Conservation (phyloP, 2,329 filamentous ascomycete genomes). For the Colletotrichum limetticola region DNA sequence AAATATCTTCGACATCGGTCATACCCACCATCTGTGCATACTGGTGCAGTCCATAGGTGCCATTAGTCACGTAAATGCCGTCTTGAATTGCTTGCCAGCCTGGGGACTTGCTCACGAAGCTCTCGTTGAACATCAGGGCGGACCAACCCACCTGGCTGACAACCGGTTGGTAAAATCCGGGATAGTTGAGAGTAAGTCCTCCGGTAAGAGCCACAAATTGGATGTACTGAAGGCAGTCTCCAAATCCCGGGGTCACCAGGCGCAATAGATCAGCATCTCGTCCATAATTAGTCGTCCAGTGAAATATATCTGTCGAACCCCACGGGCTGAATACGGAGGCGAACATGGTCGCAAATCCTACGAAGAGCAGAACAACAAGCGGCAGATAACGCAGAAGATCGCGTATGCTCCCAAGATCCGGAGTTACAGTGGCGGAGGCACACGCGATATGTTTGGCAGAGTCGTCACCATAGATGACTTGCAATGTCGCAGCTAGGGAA, state of each 20-base stretch:
- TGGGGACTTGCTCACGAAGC: constrained; percentile 77
- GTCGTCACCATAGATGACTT: constrained; percentile 79
- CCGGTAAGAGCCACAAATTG: constrained; percentile 92
- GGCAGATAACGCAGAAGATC: constrained; percentile 81
- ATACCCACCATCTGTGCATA: constrained; percentile 88
- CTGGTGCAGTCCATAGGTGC: constrained; percentile 81
- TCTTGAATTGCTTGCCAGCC: constrained; percentile 78
- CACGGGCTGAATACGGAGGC: constrained; percentile 92
- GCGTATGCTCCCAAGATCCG: constrained; percentile 78
- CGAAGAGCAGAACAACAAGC: constrained; percentile 79
- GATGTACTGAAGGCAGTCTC: constrained; percentile 96
- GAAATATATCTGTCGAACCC: constrained; percentile 90
- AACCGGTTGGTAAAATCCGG: constrained; percentile 93
- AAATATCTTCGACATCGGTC: constrained; percentile 79
- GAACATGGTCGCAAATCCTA: constrained; percentile 83
- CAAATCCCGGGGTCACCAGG: constrained; percentile 94
- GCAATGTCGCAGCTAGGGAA: constrained; percentile 79
- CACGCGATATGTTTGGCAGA: constrained; percentile 77
- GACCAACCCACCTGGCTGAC: constrained; percentile 92
- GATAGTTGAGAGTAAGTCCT: constrained; percentile 87
- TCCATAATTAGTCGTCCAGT: constrained; percentile 98
- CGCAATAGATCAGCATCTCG: constrained; percentile 91
- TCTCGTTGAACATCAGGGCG: constrained; percentile 90
- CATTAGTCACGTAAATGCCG: constrained; percentile 86
- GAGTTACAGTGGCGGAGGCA: constrained; percentile 84